Conservation (phyloP, 2,329 filamentous ascomycete genomes). For the Shiraia bambusicola region DNA sequence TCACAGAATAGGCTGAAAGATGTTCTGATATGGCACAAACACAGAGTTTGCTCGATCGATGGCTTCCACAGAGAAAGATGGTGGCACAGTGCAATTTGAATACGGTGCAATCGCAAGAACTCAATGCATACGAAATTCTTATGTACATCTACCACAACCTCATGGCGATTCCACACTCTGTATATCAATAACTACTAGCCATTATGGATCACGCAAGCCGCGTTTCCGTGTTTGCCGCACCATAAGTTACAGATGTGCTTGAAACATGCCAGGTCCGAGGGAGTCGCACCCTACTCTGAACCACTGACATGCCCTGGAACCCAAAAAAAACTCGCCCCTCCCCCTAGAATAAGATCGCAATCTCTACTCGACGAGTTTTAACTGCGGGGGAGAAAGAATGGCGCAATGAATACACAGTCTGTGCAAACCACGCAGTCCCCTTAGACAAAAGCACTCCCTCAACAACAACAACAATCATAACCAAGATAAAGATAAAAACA, state of each 20-base stretch:
- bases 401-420: too few species aligned
- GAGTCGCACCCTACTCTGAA: neutral
- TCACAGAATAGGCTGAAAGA: too few species aligned
- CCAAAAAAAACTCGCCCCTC: too few species aligned
- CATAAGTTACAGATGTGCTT: slow-evolving; percentile 19
- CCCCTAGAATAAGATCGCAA: too few species aligned
- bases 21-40: too few species aligned
- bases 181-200: slow-evolving; percentile 4
- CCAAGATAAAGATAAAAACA: too few species aligned
- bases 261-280: slow-evolving; percentile 9
- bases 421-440: too few species aligned
- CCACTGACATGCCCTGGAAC: neutral
- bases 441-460: too few species aligned
- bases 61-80: neutral
- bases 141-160: neutral
- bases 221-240: slow-evolving; percentile 21
- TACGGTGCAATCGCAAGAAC: neutral
- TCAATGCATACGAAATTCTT: slow-evolving; percentile 1
- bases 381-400: too few species aligned
- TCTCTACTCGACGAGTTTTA: too few species aligned
- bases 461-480: too few species aligned
- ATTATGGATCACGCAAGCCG: slow-evolving; percentile 10
- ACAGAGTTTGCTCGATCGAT: slow-evolving; percentile 7
- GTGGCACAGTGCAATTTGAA: neutral
- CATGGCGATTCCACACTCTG: neutral